Evolutionary conservation across 768 basidiomycete species (phyloP).

Genomic region (Strobilomyces confusus): DNA sequence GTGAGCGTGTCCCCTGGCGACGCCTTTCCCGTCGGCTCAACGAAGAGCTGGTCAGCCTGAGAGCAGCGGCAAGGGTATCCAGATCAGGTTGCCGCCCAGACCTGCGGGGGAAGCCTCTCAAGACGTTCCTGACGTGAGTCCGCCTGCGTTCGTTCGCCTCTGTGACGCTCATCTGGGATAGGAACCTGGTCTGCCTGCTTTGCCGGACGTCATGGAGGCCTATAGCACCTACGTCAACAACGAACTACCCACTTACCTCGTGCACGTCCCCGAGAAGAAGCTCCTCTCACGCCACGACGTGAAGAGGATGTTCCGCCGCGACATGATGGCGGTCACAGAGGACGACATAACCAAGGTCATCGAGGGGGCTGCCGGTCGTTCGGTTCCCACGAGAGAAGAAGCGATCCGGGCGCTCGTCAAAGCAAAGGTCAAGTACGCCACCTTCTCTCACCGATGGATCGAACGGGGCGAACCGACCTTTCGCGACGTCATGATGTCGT

Average conservation of each 20-base stretch:
- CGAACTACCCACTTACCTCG: constrained; percentile 28
- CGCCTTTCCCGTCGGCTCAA: not conserved
- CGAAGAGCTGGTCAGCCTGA: constrained; percentile 15
- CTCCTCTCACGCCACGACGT: constrained; percentile 30
- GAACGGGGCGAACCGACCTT: constrained; percentile 29
- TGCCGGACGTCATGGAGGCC: constrained; percentile 25
- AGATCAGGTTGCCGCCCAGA: constrained; percentile 18
- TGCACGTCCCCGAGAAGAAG: constrained; percentile 23
- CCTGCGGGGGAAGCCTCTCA: constrained; percentile 1
- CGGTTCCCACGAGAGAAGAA: constrained; percentile 27
- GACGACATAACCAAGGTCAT: constrained; percentile 17
- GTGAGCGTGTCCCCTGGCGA: constrained; percentile 9
- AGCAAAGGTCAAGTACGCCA: constrained; percentile 27
- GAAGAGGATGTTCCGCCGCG: constrained; percentile 29
- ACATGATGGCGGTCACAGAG: constrained; percentile 24
- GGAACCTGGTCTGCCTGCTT: constrained; percentile 11
- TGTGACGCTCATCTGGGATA: not conserved
- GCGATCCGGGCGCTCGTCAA: constrained; percentile 20
- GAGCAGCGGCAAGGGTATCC: constrained; percentile 22
- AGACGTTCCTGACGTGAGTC: constrained; percentile 10
- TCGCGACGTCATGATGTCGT: constrained; percentile 29
- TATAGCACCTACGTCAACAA: constrained; percentile 26
- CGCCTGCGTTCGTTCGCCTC: not conserved
- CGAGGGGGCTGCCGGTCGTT: constrained; percentile 19
- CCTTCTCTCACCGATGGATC: constrained; percentile 29